Conservation (phyloP, 306 rosid genomes). For the Abrus precatorius region DNA sequence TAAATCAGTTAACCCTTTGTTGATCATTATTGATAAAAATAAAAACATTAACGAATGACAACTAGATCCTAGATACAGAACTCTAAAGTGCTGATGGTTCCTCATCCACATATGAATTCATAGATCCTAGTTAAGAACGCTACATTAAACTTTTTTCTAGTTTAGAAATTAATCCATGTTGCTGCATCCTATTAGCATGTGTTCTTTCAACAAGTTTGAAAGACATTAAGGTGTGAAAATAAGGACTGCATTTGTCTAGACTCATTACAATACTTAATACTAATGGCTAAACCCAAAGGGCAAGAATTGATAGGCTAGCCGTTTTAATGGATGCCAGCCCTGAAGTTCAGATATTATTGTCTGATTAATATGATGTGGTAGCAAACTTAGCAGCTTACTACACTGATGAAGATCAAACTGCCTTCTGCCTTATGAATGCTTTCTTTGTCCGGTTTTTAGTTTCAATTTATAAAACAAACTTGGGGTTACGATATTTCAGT, state of each 20-base stretch:
- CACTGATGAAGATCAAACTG: slow-evolving; percentile 10
- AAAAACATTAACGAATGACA: slow-evolving; percentile 7
- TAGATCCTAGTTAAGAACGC: slow-evolving; percentile 8
- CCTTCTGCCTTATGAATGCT: background rate
- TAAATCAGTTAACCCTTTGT: slow-evolving; percentile 4
- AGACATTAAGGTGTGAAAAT: background rate
- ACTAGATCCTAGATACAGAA: slow-evolving; percentile 8
- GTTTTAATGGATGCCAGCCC: slow-evolving; percentile 8
- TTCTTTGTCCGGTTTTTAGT: background rate
- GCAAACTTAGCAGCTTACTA: background rate
- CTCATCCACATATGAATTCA: background rate
- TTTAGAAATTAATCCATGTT: slow-evolving; percentile 4
- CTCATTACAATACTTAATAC: background rate
- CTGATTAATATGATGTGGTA: background rate
- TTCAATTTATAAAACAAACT: background rate
- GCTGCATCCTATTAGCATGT: background rate
- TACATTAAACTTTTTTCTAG: background rate
- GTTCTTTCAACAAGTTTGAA: background rate
- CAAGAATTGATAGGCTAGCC: background rate
- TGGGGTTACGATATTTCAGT: background rate
- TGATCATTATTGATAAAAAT: background rate
- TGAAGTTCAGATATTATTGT: slow-evolving; percentile 9
- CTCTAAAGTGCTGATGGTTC: background rate
- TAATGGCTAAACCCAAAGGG: background rate
- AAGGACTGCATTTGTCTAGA: background rate